Percentiles rank a stretch among this genome's conserved stretches.
phyloP scores from a whole-genome alignment of 805 yeast species.

The Lachancea dasiensis region DNA sequence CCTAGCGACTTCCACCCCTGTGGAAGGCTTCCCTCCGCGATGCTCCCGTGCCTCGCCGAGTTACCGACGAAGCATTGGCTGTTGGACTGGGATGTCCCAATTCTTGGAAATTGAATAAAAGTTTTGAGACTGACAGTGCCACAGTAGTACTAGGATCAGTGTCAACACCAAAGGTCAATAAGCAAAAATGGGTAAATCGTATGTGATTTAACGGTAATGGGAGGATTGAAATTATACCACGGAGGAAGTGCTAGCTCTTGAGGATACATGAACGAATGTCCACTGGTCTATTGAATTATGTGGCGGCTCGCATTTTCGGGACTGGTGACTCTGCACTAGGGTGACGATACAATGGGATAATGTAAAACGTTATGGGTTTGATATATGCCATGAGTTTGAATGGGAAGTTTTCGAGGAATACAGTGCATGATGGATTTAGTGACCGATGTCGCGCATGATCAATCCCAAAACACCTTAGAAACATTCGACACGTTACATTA shows the following conservation, averaged over 20 bases:
- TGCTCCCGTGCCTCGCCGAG: neutral
- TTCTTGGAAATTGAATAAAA: conserved; percentile 8
- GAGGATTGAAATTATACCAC: neutral
- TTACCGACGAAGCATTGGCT: neutral
- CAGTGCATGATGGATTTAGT: too few relatives aligned
- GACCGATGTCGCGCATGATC: too few relatives aligned
- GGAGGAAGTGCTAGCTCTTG: neutral
- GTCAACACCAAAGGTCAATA: conserved; percentile 29
- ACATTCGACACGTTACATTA: too few relatives aligned
- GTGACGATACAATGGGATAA: too few relatives aligned
- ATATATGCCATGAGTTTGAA: too few relatives aligned
- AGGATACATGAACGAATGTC: too few relatives aligned
- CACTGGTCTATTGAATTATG: too few relatives aligned
- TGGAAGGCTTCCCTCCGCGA: neutral
- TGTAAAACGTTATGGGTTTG: too few relatives aligned
- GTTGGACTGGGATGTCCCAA: conserved; percentile 2
- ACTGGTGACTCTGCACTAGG: too few relatives aligned
- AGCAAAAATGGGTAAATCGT: conserved; percentile 39
- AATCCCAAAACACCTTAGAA: too few relatives aligned
- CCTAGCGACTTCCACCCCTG: neutral
- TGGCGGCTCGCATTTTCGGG: too few relatives aligned
- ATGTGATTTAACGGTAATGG: conserved; percentile 19
- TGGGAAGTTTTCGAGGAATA: too few relatives aligned
- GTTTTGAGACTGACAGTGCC: conserved; percentile 4
- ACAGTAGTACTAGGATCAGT: conserved; percentile 8